phyloP scores from a whole-genome alignment of 805 yeast genomes.

The Zygotorulaspora sp. region DNA sequence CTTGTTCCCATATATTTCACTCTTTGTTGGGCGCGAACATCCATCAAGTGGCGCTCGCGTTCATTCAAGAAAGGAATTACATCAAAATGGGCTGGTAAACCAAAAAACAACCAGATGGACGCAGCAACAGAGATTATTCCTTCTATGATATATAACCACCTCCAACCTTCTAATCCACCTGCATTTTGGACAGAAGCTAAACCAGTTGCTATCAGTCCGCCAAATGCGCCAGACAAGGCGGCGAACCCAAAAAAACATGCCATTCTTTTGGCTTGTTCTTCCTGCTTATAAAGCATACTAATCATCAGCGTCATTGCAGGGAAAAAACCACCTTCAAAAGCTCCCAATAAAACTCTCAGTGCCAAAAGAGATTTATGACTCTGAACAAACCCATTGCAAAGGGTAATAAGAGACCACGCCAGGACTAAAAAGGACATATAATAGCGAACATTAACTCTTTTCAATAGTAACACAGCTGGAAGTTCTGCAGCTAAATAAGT shows the following conservation, averaged over 20 bases:
- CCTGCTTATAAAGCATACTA: slow-evolving; percentile 48
- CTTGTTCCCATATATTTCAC: slow-evolving; percentile 27
- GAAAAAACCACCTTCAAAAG: slow-evolving; percentile 55
- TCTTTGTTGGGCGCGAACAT: slow-evolving; percentile 27
- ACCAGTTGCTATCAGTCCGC: slow-evolving; percentile 52
- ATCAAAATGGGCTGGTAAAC: slow-evolving; percentile 37
- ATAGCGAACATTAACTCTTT: slow-evolving; percentile 49
- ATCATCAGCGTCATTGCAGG: slow-evolving; percentile 50
- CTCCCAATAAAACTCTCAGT: slow-evolving; percentile 55
- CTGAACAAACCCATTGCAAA: slow-evolving; percentile 46
- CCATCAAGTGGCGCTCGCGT: slow-evolving; percentile 30
- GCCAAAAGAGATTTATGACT: slow-evolving; percentile 48
- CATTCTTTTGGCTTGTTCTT: slow-evolving; percentile 46
- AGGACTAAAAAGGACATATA: slow-evolving; percentile 51
- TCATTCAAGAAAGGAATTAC: slow-evolving; percentile 33
- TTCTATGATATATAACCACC: slow-evolving; percentile 62
- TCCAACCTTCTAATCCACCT: slow-evolving; percentile 55
- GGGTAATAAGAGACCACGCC: slow-evolving; percentile 52
- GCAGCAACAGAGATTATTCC: slow-evolving; percentile 35
- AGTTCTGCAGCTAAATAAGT: slow-evolving; percentile 60
- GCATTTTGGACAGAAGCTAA: slow-evolving; percentile 45
- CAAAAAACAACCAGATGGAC: slow-evolving; percentile 27
- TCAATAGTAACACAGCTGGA: slow-evolving; percentile 53
- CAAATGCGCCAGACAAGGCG: slow-evolving; percentile 48
- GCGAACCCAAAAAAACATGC: slow-evolving; percentile 55